Evolutionary conservation across 2,329 filamentous ascomycete species (phyloP).

Genomic region (Albifimbria verrucaria): DNA sequence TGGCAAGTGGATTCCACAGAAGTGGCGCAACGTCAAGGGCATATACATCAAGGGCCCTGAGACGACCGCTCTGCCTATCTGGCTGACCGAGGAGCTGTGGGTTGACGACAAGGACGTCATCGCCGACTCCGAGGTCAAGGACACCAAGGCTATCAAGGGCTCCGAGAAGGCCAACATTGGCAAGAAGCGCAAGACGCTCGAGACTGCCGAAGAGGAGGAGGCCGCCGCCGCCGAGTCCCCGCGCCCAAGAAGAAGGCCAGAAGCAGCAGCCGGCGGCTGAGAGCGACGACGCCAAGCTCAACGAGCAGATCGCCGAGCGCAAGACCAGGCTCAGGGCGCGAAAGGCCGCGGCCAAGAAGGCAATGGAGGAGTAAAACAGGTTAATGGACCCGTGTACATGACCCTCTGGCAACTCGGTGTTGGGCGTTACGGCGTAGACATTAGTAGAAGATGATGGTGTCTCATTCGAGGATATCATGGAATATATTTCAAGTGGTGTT

Average conservation of each 20-base stretch:
- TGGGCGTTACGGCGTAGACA: slow-evolving; percentile 1
- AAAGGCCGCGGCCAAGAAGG: slow-evolving; percentile 54
- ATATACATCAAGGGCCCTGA: slow-evolving; percentile 89
- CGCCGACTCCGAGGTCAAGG: slow-evolving; percentile 45
- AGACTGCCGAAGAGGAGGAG: slow-evolving; percentile 34
- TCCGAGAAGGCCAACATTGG: slow-evolving; percentile 54
- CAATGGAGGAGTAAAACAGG: slow-evolving; percentile 39
- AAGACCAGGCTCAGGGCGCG: slow-evolving; percentile 57
- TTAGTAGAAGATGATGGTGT: background rate
- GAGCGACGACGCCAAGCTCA: slow-evolving; percentile 49
- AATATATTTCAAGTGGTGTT: background rate
- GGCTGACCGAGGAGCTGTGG: slow-evolving; percentile 92
- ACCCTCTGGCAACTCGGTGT: background rate
- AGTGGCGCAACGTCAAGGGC: slow-evolving; percentile 81
- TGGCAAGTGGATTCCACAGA: slow-evolving; percentile 76
- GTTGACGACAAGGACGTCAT: slow-evolving; percentile 72
- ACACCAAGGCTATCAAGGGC: slow-evolving; percentile 35
- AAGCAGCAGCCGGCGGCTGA: slow-evolving; percentile 33
- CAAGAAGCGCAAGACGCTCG: slow-evolving; percentile 60
- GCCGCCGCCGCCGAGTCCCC: slow-evolving; percentile 36
- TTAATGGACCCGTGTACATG: slow-evolving; percentile 12
- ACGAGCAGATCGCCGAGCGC: slow-evolving; percentile 57
- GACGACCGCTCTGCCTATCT: slow-evolving; percentile 88
- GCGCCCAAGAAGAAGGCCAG: slow-evolving; percentile 35
- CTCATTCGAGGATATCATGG: background rate